Evolutionary conservation across 2,329 filamentous ascomycete species (phyloP), one percentile per base, ranked within the genome.

Genomic region (Pseudocercospora vitis): DNA sequence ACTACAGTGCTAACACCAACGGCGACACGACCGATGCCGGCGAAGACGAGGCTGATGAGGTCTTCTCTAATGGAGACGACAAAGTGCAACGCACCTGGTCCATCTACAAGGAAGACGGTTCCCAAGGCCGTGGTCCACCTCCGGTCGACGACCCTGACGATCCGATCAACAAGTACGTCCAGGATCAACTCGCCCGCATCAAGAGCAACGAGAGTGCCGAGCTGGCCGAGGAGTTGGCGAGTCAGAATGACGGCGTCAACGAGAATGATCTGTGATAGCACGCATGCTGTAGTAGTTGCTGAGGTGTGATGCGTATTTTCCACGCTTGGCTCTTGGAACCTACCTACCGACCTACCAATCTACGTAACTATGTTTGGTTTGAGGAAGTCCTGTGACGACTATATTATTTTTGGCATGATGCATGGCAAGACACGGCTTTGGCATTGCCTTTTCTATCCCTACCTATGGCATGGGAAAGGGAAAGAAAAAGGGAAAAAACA

Each of bases 161-260:
- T 51, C 88, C 94, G 62, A 82, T 95, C 66, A 85, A 89, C 56
- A 81, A 83, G 60, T 96, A 95, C 70, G 87, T 96, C 52, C 84
- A 82, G 24, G 87, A 91, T 59, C 88, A 96, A 74, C 77, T 96
- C 53, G 80, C 86, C 70, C 79, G 85, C 52, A 85, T 94, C 65
- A 84, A 81, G 68, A 84, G 80, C 42, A 78, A 83, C 50, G 78
- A 77, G 56, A 74, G 76, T 26, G 70, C 73, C 14, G 77, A 77
- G 44, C 80, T 81, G 54, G 77, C 79, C 52, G 84, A 86, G 66
- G 84, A 87, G 71, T 80, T 86, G 63, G 80, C 84, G 66, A 77
- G 83, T 18, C 77, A 78, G 62, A 58, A 58, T n/a, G 63, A 68
- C 53, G 65, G 63, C 7, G 54, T 63, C 24, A 55, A 58, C 44